Base-by-base conservation (phyloP, 169 alveolate species). In the Eimeria maxima region DNA sequence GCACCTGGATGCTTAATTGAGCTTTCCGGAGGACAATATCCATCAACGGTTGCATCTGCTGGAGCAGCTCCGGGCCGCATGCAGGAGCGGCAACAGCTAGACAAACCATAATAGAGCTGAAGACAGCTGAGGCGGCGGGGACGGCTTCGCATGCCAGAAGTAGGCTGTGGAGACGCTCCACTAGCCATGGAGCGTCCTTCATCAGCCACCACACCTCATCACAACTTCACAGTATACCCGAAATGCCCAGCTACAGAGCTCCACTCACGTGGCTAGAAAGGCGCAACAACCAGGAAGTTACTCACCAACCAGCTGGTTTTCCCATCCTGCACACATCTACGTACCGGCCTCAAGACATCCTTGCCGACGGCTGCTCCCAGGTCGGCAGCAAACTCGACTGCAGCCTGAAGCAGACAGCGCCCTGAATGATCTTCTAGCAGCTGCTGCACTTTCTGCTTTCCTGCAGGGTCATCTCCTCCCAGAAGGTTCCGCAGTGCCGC, bases 121-220 rank as follows among this genome's bases (percentile, higher is more conserved):
- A 84, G 33, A 84, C 78, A 0, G 93, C 93, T 7, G 93, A 84
- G 57, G 93, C 93, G 38, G 93, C 93, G 74, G 93, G 80, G 11
- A 84, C 93, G 5, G 74, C 78, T 53, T 84, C 78, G 93, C 93
- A 84, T 5, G 78, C 45, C 38, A 84, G 47, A 57, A 84, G 42
- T 57, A 84, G 74, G 80, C 93, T 44, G 93, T 84, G 93, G 33
- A 92, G 81, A 33, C 95, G 90, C 22, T 92, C 95, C 29, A 92
- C 83, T 24, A 92, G 95, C 95, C 95, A 92, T 20, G 95, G 91
- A 29, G 95, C 95, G 24, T 92, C 95, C 95, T 92, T 80, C 53
- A 84, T 42, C 60, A 60, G 78, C 53, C 57, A 60, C 27, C 80
- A 84, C 47, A 69, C 47, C 78, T 6, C 7, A 42, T 29, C 87